Base-by-base conservation (phyloP, 768 basidiomycete species). In the Trametes elegans region DNA sequence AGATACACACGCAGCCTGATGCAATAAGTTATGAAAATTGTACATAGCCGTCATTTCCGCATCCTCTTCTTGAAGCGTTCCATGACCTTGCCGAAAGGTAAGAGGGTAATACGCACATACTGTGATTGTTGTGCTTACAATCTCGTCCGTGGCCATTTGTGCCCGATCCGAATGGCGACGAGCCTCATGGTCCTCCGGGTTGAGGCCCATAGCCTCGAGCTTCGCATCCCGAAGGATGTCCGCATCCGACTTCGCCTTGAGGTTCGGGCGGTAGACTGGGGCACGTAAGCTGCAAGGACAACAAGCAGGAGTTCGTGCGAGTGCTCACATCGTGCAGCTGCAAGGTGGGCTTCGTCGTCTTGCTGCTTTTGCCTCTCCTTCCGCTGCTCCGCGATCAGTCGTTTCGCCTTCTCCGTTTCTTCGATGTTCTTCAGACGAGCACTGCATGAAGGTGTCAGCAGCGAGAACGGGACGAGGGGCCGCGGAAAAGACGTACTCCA, bases 51-150 rank as follows among this genome's bases (percentile, higher is more conserved):
- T 53, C 36, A 90, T 68, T 87, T 88, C 35, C 88, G 82, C 90
- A 93, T 92, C 54, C 94, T 77, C 74, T 98, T 97, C 79, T 96
- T 98, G 79, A 98, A 98, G 28, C 96, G 84, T 71, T 96, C 93
- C 90, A 94, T 90, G 49, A 91, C 90, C 89, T 92, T 60, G 10
- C n/a, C 9, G 32, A 40, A 19, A 42, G 38, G 51, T 57, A 19
- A 54, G 35, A 13, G 24, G 19, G 14, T 23, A 49, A 14, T 24
- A 45, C 7, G 21, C 27, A 23, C 24, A 36, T 32, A 19, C 0
- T 16, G 19, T 11, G 7, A 31, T 21, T 45, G 18, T 46, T n/a
- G 46, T n/a, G 74, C 85, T 55, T 57, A 93, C 93, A 72, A 88
- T 67, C 66, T 97, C 93, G 61, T 98, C 95, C 7, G 94, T 97